phyloP scores from a whole-genome alignment of 306 rosid genomes.

The Malus domestica region DNA sequence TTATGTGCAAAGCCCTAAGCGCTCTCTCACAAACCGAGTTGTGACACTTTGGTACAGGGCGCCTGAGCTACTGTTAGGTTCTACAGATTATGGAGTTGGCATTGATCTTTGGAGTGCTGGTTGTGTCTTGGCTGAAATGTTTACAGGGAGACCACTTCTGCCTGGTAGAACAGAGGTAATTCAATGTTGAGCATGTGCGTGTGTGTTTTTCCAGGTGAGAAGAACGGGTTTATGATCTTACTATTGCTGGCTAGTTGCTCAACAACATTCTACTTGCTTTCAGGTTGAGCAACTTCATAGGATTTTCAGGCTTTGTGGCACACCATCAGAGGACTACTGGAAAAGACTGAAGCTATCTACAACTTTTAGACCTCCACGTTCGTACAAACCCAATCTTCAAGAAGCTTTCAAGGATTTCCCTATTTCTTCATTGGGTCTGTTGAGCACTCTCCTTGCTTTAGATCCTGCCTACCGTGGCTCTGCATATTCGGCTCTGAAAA shows the following conservation, averaged over 20 bases:
- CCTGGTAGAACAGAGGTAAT: slow-evolving; percentile 80
- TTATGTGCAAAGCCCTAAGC: slow-evolving; percentile 35
- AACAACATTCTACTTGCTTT: slow-evolving; percentile 18
- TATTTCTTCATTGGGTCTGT: slow-evolving; percentile 56
- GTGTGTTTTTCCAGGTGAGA: neutral
- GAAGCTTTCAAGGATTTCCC: slow-evolving; percentile 68
- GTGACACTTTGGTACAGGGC: slow-evolving; percentile 97
- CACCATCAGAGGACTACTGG: slow-evolving; percentile 92
- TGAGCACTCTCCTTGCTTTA: slow-evolving; percentile 65
- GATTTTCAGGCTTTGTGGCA: slow-evolving; percentile 81
- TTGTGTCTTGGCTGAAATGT: slow-evolving; percentile 85
- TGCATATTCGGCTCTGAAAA: slow-evolving; percentile 62
- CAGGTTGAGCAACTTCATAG: slow-evolving; percentile 91
- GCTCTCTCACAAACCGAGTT: slow-evolving; percentile 73
- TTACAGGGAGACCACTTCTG: slow-evolving; percentile 60
- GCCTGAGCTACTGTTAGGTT: slow-evolving; percentile 78
- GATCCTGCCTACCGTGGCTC: slow-evolving; percentile 75
- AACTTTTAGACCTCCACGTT: slow-evolving; percentile 62
- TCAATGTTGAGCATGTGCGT: neutral
- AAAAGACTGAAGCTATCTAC: slow-evolving; percentile 50
- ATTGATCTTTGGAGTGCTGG: slow-evolving; percentile 98
- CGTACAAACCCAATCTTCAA: slow-evolving; percentile 52
- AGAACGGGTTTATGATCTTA: neutral
- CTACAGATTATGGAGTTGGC: slow-evolving; percentile 70
- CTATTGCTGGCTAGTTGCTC: neutral